These are phyloP conservation scores for Lepidium campestre DNA, from an alignment of 441 rosid species.

Conservation along the genomic window DNA sequence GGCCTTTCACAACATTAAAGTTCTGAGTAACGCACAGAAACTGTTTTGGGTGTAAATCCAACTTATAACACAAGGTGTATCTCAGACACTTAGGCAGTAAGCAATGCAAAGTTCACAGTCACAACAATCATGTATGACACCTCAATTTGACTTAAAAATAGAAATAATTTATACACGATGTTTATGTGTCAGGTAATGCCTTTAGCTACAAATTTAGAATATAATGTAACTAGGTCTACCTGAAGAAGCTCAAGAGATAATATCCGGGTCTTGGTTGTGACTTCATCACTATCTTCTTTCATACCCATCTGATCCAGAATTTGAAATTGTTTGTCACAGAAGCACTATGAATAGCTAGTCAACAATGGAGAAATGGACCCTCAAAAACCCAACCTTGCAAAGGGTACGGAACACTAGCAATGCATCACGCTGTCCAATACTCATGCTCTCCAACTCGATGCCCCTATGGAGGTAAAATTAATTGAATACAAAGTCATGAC, in stretches of 20 bases:
- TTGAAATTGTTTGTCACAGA: constrained; percentile 16
- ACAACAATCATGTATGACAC: neutral
- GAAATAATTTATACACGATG: neutral
- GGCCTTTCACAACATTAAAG: neutral
- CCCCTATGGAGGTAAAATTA: constrained; percentile 47
- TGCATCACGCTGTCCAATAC: constrained; percentile 93
- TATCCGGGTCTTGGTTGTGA: constrained; percentile 86
- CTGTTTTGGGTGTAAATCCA: constrained; percentile 8
- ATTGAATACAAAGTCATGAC: constrained; percentile 8
- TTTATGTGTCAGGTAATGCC: constrained; percentile 13
- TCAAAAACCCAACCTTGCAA: constrained; percentile 76
- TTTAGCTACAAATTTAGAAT: constrained; percentile 11
- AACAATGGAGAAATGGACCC: constrained; percentile 8
- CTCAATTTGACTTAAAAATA: neutral
- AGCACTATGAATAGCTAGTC: constrained; percentile 20
- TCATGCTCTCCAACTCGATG: constrained; percentile 93
- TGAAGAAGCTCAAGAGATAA: constrained; percentile 98
- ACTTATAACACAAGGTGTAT: neutral
- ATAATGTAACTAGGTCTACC: constrained; percentile 42
- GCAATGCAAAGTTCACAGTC: neutral
- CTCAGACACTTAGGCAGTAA: constrained; percentile 8
- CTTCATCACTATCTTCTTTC: constrained; percentile 98
- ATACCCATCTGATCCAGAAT: constrained; percentile 76
- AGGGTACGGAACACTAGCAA: constrained; percentile 94
- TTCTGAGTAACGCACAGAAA: constrained; percentile 4